Evolutionary conservation across 1,139 yeast species (phyloP).

Genomic region (Trichomonascaceae sp.): DNA sequence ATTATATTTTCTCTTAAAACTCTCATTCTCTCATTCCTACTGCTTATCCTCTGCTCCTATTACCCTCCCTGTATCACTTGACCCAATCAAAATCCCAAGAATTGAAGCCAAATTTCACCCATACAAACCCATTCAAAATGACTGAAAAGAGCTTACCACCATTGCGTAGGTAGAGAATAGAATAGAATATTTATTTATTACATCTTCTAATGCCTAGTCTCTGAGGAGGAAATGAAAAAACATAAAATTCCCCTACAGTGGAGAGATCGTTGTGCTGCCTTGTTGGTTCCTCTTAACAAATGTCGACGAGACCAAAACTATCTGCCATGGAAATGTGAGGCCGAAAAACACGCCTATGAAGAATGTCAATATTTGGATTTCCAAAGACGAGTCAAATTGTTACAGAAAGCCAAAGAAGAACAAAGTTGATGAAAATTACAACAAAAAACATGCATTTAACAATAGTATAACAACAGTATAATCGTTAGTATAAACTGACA

Average conservation of each 20-base stretch:
- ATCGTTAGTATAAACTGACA: neutral
- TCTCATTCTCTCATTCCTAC: neutral
- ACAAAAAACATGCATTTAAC: neutral
- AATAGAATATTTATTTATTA: neutral
- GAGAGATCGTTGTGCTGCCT: conserved; percentile 81
- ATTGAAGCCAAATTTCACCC: neutral
- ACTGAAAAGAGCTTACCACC: conserved; percentile 9
- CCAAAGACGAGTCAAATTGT: conserved; percentile 72
- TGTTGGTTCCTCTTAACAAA: conserved; percentile 59
- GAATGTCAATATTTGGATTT: conserved; percentile 81
- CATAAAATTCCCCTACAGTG: conserved; percentile 73
- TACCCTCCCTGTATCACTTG: neutral
- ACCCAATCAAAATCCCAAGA: neutral
- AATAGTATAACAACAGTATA: neutral
- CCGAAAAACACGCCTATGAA: conserved; percentile 79
- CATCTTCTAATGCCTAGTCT: conserved; percentile 41
- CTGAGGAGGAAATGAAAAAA: conserved; percentile 80
- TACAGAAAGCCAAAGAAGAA: conserved; percentile 40
- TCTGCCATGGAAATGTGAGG: conserved; percentile 67
- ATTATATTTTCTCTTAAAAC: neutral
- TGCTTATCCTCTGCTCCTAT: neutral
- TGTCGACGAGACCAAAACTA: conserved; percentile 51
- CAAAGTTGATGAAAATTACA: neutral
- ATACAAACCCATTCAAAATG: conserved; percentile 1
- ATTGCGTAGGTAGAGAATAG: conserved; percentile 3